Evolutionary conservation across 73 alveolate species (phyloP).

Genomic region (Uronychia binucleata): DNA sequence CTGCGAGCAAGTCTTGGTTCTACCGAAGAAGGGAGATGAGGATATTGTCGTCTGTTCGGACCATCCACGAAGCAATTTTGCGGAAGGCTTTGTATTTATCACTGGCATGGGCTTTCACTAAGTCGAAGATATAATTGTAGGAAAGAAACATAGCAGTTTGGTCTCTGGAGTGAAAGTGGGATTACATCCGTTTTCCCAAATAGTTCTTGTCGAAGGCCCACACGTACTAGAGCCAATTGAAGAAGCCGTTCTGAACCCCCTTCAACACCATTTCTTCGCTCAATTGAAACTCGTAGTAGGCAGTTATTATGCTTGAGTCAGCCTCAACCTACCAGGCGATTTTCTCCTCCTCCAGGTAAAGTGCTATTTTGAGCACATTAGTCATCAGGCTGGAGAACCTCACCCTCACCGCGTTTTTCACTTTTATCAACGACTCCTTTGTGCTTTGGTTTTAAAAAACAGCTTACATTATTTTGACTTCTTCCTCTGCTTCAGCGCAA

Average conservation of each 20-base stretch:
- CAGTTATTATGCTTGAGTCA: slow-evolving; percentile 16
- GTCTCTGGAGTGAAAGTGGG: background rate
- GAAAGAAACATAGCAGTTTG: slow-evolving; percentile 6
- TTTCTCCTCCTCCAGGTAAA: slow-evolving; percentile 30
- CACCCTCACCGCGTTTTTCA: slow-evolving; percentile 21
- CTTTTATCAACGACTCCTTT: slow-evolving; percentile 4
- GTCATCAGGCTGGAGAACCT: slow-evolving; percentile 29
- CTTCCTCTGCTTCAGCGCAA: background rate
- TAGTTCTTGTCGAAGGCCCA: slow-evolving; percentile 61
- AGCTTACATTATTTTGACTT: background rate
- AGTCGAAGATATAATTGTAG: slow-evolving; percentile 18
- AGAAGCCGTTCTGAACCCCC: slow-evolving; percentile 1
- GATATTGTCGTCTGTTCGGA: slow-evolving; percentile 31
- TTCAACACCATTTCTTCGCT: slow-evolving; percentile 37
- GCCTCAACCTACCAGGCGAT: slow-evolving; percentile 10
- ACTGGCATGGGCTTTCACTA: slow-evolving; percentile 9
- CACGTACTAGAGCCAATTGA: slow-evolving; percentile 29
- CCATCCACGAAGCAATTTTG: slow-evolving; percentile 22
- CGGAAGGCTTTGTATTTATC: background rate
- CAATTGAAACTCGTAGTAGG: slow-evolving; percentile 39
- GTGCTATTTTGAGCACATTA: slow-evolving; percentile 36
- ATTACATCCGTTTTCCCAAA: slow-evolving; percentile 12
- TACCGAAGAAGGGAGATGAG: slow-evolving; percentile 34
- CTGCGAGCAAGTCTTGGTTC: slow-evolving; percentile 37
- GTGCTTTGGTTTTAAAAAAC: background rate